Percentiles rank a stretch among this genome's conserved stretches.
phyloP scores from a whole-genome alignment of 495 filamentous ascomycete species.

The Letharia lupina region DNA sequence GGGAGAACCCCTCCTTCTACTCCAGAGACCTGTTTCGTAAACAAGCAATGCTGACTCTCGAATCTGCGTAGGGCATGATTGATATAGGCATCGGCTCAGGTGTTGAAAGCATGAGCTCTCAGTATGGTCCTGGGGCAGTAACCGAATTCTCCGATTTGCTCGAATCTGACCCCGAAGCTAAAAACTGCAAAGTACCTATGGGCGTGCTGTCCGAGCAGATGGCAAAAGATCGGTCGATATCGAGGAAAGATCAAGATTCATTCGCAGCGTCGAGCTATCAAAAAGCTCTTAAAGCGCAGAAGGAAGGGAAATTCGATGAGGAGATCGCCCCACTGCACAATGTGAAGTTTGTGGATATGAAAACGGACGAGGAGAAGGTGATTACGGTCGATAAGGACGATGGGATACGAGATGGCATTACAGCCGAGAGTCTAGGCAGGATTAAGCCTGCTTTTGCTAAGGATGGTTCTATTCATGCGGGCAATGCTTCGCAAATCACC shows the following conservation, averaged over 20 bases:
- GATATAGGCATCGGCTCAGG: slow-evolving; percentile 91
- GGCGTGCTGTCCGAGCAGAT: slow-evolving; percentile 89
- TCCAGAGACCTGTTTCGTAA: neutral
- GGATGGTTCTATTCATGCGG: slow-evolving; percentile 87
- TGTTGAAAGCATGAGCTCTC: slow-evolving; percentile 92
- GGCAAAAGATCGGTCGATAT: slow-evolving; percentile 73
- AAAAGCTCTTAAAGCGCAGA: slow-evolving; percentile 80
- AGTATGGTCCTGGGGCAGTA: slow-evolving; percentile 72
- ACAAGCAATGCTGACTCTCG: neutral
- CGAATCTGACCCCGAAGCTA: slow-evolving; percentile 70
- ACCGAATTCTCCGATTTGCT: slow-evolving; percentile 92
- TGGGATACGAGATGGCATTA: slow-evolving; percentile 78
- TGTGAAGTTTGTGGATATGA: slow-evolving; percentile 79
- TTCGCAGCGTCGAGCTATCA: slow-evolving; percentile 87
- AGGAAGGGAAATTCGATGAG: slow-evolving; percentile 80
- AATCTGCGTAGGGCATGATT: slow-evolving; percentile 58
- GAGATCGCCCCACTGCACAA: slow-evolving; percentile 76
- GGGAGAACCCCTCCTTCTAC: neutral
- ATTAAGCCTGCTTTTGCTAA: slow-evolving; percentile 88
- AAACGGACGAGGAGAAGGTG: slow-evolving; percentile 76
- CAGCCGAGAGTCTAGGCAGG: slow-evolving; percentile 75
- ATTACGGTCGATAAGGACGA: slow-evolving; percentile 83
- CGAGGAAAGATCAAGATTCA: slow-evolving; percentile 67
- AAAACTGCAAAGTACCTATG: slow-evolving; percentile 98
- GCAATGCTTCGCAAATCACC: slow-evolving; percentile 90